phyloP scores from a whole-genome alignment of 306 rosid genomes.

The Echinosophora koreensis region DNA sequence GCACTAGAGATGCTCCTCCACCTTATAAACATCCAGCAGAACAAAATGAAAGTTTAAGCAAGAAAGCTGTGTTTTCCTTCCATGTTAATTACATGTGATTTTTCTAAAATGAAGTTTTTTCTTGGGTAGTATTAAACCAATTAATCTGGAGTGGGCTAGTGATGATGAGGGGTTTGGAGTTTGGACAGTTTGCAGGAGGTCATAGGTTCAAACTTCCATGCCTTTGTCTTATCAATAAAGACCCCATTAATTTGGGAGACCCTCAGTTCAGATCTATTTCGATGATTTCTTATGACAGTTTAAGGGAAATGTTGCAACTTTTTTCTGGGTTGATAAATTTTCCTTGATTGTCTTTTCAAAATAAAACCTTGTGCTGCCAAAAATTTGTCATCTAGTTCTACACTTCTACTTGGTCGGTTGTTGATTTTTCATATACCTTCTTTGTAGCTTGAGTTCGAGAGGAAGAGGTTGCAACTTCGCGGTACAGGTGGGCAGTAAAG shows the following conservation, averaged over 20 bases:
- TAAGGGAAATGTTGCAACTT: neutral
- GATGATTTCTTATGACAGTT: conserved; percentile 2
- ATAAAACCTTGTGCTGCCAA: neutral
- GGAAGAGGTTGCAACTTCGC: conserved; percentile 87
- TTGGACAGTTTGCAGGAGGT: conserved; percentile 18
- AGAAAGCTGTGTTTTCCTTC: conserved; percentile 1
- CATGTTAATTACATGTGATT: conserved; percentile 4
- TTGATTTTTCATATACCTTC: conserved; percentile 18
- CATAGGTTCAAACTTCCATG: neutral
- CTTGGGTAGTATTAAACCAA: neutral
- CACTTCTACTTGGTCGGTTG: conserved; percentile 23
- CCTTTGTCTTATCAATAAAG: neutral
- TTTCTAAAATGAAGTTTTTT: conserved; percentile 7
- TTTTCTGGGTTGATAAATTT: conserved; percentile 5
- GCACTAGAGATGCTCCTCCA: neutral
- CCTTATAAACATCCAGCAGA: conserved; percentile 12
- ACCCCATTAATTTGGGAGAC: neutral
- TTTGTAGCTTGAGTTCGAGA: conserved; percentile 80
- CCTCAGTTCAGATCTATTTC: neutral
- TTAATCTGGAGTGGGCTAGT: neutral
- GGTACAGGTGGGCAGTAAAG: conserved; percentile 64
- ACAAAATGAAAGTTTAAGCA: conserved; percentile 34
- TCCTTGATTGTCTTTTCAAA: neutral
- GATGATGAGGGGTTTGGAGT: neutral
- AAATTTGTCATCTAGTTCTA: neutral